Conservation (phyloP, 192 early-diverging fungal species). For the Entomortierella chlamydospora region DNA sequence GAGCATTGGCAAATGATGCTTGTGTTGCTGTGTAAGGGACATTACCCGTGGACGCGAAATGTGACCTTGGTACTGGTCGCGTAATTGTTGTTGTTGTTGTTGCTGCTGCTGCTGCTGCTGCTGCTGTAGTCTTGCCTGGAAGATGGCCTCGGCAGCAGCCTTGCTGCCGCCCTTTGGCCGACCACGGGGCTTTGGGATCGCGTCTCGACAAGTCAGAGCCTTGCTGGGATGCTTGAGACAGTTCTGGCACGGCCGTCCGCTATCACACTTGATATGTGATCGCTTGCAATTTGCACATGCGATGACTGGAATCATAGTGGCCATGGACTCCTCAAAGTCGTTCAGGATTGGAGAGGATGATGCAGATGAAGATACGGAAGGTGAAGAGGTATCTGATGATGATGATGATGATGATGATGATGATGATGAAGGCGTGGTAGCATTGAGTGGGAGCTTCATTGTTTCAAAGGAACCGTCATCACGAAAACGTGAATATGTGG, state of each 20-base stretch:
- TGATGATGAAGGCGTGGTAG: conserved; percentile 7
- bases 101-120: conserved; percentile 15
- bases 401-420: conserved; percentile 1
- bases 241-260: conserved; percentile 40
- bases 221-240: conserved; percentile 46
- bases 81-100: conserved; percentile 6
- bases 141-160: conserved; percentile 39
- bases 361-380: conserved; percentile 21
- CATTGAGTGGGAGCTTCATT: not conserved
- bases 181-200: conserved; percentile 45
- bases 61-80: not conserved
- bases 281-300: conserved; percentile 46
- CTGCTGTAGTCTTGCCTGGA: conserved; percentile 22
- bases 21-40: conserved; percentile 7
- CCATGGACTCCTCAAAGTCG: conserved; percentile 13
- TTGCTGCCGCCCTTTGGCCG: conserved; percentile 54
- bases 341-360: conserved; percentile 17
- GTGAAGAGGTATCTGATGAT: conserved; percentile 21
- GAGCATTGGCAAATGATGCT: not conserved
- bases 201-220: conserved; percentile 47
- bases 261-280: conserved; percentile 51
- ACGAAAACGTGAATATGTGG: not conserved
- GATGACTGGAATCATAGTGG: conserved; percentile 14
- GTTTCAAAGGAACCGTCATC: not conserved
- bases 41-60: conserved; percentile 2